Evolutionary conservation across 129 eudicot genomes (phyloP).

Genomic region (Solidago caesia): DNA sequence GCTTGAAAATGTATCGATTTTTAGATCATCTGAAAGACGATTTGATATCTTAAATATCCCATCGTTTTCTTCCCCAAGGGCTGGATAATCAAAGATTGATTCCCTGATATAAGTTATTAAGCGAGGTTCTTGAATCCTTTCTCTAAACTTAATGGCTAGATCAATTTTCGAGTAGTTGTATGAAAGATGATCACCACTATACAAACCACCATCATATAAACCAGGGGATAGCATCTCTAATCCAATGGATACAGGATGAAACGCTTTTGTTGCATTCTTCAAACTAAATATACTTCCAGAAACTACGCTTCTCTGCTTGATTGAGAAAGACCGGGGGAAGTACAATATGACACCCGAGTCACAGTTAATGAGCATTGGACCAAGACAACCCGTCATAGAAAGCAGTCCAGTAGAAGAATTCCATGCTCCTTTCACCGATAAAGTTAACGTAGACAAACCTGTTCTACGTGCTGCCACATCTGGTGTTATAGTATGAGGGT

Average conservation of each 20-base stretch:
- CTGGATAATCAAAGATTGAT: slow-evolving; percentile 26
- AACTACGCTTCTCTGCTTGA: slow-evolving; percentile 35
- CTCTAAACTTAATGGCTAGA: slow-evolving; percentile 22
- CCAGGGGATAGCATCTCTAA: slow-evolving; percentile 18
- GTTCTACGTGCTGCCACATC: slow-evolving; percentile 34
- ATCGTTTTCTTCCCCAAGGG: neutral
- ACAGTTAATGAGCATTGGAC: slow-evolving; percentile 21
- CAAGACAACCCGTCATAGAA: slow-evolving; percentile 45
- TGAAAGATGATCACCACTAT: slow-evolving; percentile 22
- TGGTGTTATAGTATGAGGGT: slow-evolving; percentile 20
- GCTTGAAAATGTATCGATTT: slow-evolving; percentile 24
- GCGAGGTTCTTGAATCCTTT: slow-evolving; percentile 25
- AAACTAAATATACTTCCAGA: slow-evolving; percentile 40
- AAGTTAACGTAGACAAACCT: slow-evolving; percentile 40
- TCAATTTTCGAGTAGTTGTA: slow-evolving; percentile 37
- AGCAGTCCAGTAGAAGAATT: slow-evolving; percentile 36
- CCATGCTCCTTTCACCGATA: slow-evolving; percentile 46
- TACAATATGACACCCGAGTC: slow-evolving; percentile 31
- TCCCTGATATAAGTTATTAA: slow-evolving; percentile 25
- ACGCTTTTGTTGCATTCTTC: neutral
- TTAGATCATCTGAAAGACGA: slow-evolving; percentile 17
- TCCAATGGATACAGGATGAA: slow-evolving; percentile 28
- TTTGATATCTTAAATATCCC: slow-evolving; percentile 13
- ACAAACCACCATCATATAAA: slow-evolving; percentile 20
- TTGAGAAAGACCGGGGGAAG: slow-evolving; percentile 36